phyloP scores from a whole-genome alignment of 2,329 filamentous ascomycete species.

The Chlorencoelia australis region DNA sequence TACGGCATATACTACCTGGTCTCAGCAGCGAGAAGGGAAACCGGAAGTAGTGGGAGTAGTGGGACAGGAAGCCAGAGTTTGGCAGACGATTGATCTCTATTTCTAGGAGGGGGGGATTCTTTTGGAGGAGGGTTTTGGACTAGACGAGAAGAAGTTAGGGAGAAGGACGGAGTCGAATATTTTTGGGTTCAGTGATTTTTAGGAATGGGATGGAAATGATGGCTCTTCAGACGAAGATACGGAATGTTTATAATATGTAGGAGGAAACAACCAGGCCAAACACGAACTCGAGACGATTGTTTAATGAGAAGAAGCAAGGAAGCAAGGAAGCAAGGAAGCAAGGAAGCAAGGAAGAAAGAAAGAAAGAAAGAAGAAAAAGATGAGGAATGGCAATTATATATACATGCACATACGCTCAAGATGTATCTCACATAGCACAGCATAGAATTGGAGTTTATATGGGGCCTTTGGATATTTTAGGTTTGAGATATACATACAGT shows the following conservation, averaged over 20 bases:
- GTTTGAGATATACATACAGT: too few species aligned
- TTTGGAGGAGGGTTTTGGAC: background rate
- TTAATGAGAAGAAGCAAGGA: too few species aligned
- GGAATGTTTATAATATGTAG: background rate
- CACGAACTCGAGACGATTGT: too few species aligned
- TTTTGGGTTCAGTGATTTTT: background rate
- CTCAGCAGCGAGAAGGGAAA: conserved; percentile 31
- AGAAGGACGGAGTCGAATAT: background rate
- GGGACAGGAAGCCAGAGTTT: conserved; percentile 18
- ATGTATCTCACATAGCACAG: background rate
- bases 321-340: too few species aligned
- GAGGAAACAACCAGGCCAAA: too few species aligned
- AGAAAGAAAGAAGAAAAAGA: background rate
- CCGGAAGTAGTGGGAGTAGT: conserved; percentile 9
- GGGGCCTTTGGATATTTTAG: background rate
- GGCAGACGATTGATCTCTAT: conserved; percentile 19
- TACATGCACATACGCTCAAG: too few species aligned
- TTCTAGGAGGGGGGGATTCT: too few species aligned
- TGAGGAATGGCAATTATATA: background rate
- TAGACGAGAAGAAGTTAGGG: background rate
- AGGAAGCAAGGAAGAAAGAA: too few species aligned
- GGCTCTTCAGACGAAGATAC: background rate
- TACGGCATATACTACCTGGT: conserved; percentile 57
- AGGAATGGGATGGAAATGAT: background rate
- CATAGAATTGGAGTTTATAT: conserved; percentile 2